phyloP scores from a whole-genome alignment of 106 monocot species.

The Acorus calamus region DNA sequence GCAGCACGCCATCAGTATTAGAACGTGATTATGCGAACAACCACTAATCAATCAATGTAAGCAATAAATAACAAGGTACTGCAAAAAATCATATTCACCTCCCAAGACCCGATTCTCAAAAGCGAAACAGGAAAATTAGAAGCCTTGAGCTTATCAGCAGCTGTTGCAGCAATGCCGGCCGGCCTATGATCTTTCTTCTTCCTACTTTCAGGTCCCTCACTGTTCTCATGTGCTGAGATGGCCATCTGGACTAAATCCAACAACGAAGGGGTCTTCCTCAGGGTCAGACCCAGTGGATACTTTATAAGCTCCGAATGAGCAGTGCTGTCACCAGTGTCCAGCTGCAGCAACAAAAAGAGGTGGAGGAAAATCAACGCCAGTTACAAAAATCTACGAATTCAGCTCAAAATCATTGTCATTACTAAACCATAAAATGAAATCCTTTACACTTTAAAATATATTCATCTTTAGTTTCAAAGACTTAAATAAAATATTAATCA shows the following conservation, averaged over 20 bases:
- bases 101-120: conserved; percentile 19
- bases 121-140: conserved; percentile 8
- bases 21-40: too few species aligned
- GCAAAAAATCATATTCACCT: conserved; percentile 5
- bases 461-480: too few species aligned
- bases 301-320: conserved; percentile 10
- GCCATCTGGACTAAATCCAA: conserved; percentile 59
- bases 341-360: conserved; percentile 7
- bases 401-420: too few species aligned
- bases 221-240: conserved; percentile 7
- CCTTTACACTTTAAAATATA: too few species aligned
- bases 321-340: conserved; percentile 1
- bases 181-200: conserved; percentile 54
- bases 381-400: too few species aligned
- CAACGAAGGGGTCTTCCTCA: conserved; percentile 68
- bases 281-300: conserved; percentile 44
- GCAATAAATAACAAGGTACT: background rate
- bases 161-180: conserved; percentile 9
- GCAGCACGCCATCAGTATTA: too few species aligned
- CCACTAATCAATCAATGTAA: background rate
- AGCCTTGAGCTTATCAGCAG: conserved; percentile 15
- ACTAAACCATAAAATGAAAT: too few species aligned
- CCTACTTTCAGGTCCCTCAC: conserved; percentile 6
- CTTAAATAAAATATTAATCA: too few species aligned
- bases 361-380: background rate